Evolutionary conservation across 192 early-diverging fungal species (phyloP), one percentile per base, ranked within the genome.

Genomic region (Gamsiella multidivaricata): DNA sequence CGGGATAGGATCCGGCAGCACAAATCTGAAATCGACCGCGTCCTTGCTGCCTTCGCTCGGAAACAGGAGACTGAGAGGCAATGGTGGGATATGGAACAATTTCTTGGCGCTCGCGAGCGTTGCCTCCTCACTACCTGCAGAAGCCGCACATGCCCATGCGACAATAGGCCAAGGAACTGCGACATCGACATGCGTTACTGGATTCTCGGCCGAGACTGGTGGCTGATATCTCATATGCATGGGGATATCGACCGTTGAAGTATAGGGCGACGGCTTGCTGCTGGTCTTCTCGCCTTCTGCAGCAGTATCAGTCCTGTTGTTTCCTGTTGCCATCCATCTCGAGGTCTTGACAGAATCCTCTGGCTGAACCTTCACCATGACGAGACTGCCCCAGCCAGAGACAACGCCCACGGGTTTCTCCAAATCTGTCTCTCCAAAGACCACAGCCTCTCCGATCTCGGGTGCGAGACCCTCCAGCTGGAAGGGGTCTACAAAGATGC

Each of bases 141-240:
- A 25, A 5, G 34, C 28, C 3, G 74, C 61, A 15, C 74, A 78
- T 23, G 41, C 50, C 74, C 74, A 78, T 28, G 66, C 66, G 17
- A 78, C 74, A 37, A 78, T 36, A 3, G 74, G 74, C 74, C 74
- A 78, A 4, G 74, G 74, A 12, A 69, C 49, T 3, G 54, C 25
- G 0, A 78, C 74, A 22, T 63, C 20, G 0, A 68, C 49, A 58
- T 78, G 74, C 2, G 60, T 69, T 0, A 54, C 74, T 14, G 65
- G 32, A 39, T 68, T 33, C 8, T 57, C 61, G 28, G 41, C 22
- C 1, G 65, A 31, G 1, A 78, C 54, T 6, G 74, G 74, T 10
- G 74, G 74, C 26, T 78, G 74, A 49, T 78, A 78, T 0, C 74
- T 58, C 66, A 69, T 78, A 42, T 78, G 74, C 74, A 78, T 69